These are phyloP conservation scores for Stereum hirsutum DNA, from an alignment of 1,284 basidiomycete genomes.

Conservation along the genomic window DNA sequence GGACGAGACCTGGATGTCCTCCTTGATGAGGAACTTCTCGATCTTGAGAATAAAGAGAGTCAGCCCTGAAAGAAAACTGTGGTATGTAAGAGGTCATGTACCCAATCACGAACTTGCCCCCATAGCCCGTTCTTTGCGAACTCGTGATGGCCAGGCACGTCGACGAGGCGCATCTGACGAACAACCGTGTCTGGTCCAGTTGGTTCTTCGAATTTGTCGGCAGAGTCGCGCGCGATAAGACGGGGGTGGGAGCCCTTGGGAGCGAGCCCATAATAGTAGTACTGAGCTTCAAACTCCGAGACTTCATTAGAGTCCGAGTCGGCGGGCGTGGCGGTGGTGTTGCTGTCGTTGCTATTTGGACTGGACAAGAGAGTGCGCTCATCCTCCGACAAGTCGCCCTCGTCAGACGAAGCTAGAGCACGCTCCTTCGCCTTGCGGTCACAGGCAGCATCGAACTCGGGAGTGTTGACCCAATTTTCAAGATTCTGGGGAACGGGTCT, in stretches of 20 bases:
- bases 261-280: constrained; percentile 25
- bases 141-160: constrained; percentile 21
- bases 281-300: constrained; percentile 17
- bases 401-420: neutral
- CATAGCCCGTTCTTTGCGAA: constrained; percentile 22
- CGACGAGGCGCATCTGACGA: constrained; percentile 23
- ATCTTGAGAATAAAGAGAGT: constrained; percentile 20
- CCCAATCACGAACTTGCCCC: constrained; percentile 16
- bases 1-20: constrained; percentile 15
- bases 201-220: constrained; percentile 23
- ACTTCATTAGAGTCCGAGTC: constrained; percentile 11
- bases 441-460: constrained; percentile 11
- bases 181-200: constrained; percentile 21
- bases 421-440: constrained; percentile 7
- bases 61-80: constrained; percentile 11
- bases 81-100: constrained; percentile 17
- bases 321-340: constrained; percentile 8
- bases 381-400: constrained; percentile 8
- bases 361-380: no score
- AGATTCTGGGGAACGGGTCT: constrained; percentile 2
- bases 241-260: constrained; percentile 22
- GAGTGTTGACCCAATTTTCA: constrained; percentile 10
- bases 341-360: constrained; percentile 9
- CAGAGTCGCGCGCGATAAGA: constrained; percentile 27
- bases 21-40: constrained; percentile 17